Base-by-base conservation (phyloP, 1,284 basidiomycete genomes). In the Dichomitus squalens region DNA sequence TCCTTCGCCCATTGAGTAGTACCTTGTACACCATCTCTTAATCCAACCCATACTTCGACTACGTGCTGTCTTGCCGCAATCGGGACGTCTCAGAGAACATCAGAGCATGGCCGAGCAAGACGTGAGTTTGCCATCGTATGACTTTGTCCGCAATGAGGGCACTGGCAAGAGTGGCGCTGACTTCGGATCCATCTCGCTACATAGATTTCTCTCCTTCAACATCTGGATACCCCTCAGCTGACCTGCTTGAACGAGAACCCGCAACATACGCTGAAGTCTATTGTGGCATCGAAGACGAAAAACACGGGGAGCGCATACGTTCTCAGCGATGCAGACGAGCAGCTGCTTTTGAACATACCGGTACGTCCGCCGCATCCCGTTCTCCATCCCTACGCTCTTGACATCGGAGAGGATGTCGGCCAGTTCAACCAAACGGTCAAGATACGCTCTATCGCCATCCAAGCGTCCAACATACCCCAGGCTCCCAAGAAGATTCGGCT, bases 351-450 rank as follows among this genome's bases (percentile, higher is more conserved):
- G 53, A 88, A 79, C 61, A 79, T 93, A 53, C 79, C 82, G 21
- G 90, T 90, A 68, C 67, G 85, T 78, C 25, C 48, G 33, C 23
- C 21, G 16, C 35, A 14, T 14, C 38, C 23, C 35, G 35, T 2
- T 49, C 16, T 2, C 8, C n/a, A n/a, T 27, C 25, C 54, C 7
- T 23, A 35, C 18, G 36, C 9, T 7, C 40, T 35, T 34, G 11
- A 44, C 41, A 3, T 21, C 39, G 14, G 25, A 14, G 3, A 14
- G 11, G 7, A 11, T 23, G 8, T 23, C 39, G 25, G 6, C 11
- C 57, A 91, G 89, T 94, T 94, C 79, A 90, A 90, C 70, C 90
- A 92, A 73, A 75, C 84, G 29, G 90, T 93, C 53, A 85, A 87
- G 65, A 75, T 93, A 53, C 86, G 86, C 56, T 80, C 85, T n/a